Conservation (phyloP, 2,329 filamentous ascomycete genomes). For the Tolypocladium tundrense region DNA sequence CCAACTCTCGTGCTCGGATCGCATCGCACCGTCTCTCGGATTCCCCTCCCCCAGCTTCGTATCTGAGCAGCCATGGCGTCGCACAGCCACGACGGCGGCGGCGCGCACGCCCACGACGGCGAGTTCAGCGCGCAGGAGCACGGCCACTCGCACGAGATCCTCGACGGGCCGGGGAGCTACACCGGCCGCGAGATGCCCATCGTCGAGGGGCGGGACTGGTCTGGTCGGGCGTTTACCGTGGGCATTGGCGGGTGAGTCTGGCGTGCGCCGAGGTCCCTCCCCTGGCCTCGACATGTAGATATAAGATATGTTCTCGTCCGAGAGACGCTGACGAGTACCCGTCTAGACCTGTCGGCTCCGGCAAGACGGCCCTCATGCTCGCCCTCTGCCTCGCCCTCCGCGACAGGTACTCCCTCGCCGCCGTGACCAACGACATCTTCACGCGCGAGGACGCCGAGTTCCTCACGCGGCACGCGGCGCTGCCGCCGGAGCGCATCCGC, state of each 20-base stretch:
- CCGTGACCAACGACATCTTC: slow-evolving; percentile 98
- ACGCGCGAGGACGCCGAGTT: slow-evolving; percentile 98
- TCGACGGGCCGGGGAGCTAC: slow-evolving; percentile 86
- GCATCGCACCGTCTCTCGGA: not conserved
- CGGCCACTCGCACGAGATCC: slow-evolving; percentile 91
- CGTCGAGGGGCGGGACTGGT: slow-evolving; percentile 78
- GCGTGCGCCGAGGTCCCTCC: not conserved
- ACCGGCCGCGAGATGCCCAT: slow-evolving; percentile 88
- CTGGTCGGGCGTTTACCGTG: slow-evolving; percentile 82
- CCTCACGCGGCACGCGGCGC: slow-evolving; percentile 74
- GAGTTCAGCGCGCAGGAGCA: slow-evolving; percentile 56
- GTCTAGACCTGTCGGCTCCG: slow-evolving; percentile 79
- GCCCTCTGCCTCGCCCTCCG: slow-evolving; percentile 80
- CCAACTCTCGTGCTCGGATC: not conserved
- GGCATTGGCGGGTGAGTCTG: slow-evolving; percentile 83
- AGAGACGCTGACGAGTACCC: not conserved
- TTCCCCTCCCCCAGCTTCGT: not conserved
- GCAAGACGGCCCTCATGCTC: slow-evolving; percentile 96
- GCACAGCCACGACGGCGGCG: slow-evolving; percentile 28
- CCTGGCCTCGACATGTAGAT: not conserved
- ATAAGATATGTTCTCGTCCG: not conserved
- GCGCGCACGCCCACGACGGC: slow-evolving; percentile 50
- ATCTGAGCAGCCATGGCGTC: not conserved
- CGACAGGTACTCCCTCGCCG: slow-evolving; percentile 73
- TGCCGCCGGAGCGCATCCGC: slow-evolving; percentile 73